Percentiles rank a stretch among this genome's conserved stretches.
These are phyloP conservation scores for Candida tetrigidarum DNA, from an alignment of 1,139 yeast genomes.

Conservation along the genomic window DNA sequence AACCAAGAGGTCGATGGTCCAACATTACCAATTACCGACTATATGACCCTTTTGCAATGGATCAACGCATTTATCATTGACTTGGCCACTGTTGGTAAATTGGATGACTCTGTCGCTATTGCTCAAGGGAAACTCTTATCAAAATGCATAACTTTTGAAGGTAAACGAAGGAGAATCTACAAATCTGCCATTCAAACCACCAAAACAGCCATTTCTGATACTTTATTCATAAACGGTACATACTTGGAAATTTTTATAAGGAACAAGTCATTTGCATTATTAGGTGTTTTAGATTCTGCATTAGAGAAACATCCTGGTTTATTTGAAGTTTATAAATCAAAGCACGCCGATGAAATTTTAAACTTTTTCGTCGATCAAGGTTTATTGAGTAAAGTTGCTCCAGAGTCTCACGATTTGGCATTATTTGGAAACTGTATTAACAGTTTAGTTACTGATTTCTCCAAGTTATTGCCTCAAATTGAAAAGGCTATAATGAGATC, in stretches of 20 bases:
- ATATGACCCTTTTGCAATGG: slow-evolving; percentile 64
- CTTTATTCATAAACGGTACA: slow-evolving; percentile 11
- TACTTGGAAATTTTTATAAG: slow-evolving; percentile 18
- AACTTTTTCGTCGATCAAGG: slow-evolving; percentile 34
- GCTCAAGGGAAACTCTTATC: slow-evolving; percentile 29
- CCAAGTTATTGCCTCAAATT: slow-evolving; percentile 54
- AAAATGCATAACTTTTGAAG: slow-evolving; percentile 21
- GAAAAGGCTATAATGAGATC: slow-evolving; percentile 83
- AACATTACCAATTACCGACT: slow-evolving; percentile 55
- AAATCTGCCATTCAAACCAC: slow-evolving; percentile 45
- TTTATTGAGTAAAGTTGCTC: slow-evolving; percentile 48
- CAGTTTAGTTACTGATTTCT: slow-evolving; percentile 49
- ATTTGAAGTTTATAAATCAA: slow-evolving; percentile 25
- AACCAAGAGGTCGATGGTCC: slow-evolving; percentile 33
- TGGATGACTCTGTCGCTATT: slow-evolving; percentile 19
- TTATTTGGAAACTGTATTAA: slow-evolving; percentile 44
- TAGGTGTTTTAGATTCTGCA: slow-evolving; percentile 48
- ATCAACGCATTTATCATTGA: slow-evolving; percentile 34
- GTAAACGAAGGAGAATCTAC: slow-evolving; percentile 46
- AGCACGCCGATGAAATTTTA: slow-evolving; percentile 23
- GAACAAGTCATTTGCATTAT: slow-evolving; percentile 19
- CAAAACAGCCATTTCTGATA: slow-evolving; percentile 28
- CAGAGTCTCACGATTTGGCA: slow-evolving; percentile 27
- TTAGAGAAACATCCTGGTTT: slow-evolving; percentile 42
- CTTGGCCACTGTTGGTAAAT: slow-evolving; percentile 20